phyloP scores from a whole-genome alignment of 768 basidiomycete species.

The Pholiota molesta region DNA sequence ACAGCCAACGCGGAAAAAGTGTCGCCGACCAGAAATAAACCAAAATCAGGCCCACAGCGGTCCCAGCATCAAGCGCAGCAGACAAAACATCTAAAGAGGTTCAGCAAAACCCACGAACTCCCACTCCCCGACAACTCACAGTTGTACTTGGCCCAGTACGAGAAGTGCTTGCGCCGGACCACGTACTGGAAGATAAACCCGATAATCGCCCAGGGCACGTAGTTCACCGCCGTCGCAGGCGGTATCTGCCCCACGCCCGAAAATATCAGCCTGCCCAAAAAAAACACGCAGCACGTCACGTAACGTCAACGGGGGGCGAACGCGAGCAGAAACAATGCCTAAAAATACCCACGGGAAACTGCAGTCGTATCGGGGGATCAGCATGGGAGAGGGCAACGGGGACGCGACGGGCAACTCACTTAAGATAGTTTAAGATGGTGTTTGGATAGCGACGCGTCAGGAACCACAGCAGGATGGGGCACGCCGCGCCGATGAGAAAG shows the following conservation, averaged over 20 bases:
- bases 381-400: constrained; percentile 6
- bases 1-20: neutral
- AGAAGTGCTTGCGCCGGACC: constrained; percentile 66
- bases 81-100: constrained; percentile 63
- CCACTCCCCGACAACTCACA: constrained; percentile 46
- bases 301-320: neutral
- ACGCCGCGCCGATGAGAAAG: constrained; percentile 72
- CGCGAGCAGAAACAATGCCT: neutral
- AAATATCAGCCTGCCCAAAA: constrained; percentile 57
- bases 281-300: no score
- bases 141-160: constrained; percentile 81
- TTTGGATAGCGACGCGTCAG: constrained; percentile 66
- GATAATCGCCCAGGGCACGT: constrained; percentile 74
- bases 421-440: constrained; percentile 65
- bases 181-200: constrained; percentile 80
- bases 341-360: constrained; percentile 49
- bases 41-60: constrained; percentile 64
- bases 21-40: constrained; percentile 67
- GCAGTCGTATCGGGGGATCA: constrained; percentile 5
- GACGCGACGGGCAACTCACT: constrained; percentile 44
- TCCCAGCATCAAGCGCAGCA: constrained; percentile 76
- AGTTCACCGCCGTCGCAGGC: constrained; percentile 86
- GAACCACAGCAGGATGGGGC: constrained; percentile 65
- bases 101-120: neutral
- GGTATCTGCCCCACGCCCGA: constrained; percentile 72